Percentiles rank a stretch among this genome's conserved stretches.
Conservation (phyloP, 345 rosid genomes). For the Boechera divaricarpa region DNA sequence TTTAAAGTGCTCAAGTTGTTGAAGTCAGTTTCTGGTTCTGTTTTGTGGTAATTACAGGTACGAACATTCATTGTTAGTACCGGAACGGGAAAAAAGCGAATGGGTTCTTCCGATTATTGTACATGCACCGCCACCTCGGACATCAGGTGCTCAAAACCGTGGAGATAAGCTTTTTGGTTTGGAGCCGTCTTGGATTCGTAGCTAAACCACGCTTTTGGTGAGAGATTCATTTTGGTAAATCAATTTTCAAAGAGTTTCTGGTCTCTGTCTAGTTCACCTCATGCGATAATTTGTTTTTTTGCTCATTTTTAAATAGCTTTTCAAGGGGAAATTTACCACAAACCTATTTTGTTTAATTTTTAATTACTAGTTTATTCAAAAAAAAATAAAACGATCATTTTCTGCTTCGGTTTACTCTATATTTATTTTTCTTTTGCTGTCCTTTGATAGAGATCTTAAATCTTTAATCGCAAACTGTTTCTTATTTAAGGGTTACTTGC, state of each 20-base stretch:
- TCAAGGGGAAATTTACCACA: constrained; percentile 13
- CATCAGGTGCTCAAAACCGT: constrained; percentile 55
- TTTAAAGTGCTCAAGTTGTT: constrained; percentile 24
- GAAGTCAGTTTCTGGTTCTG: constrained; percentile 17
- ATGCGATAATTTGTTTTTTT: constrained; percentile 19
- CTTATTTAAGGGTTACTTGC: not conserved
- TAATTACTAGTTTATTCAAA: not conserved
- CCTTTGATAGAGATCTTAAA: not conserved
- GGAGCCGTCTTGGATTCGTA: constrained; percentile 78
- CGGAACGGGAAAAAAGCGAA: constrained; percentile 81
- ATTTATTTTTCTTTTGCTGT: not conserved
- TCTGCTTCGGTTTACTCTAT: too few species aligned
- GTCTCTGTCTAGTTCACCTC: constrained; percentile 22
- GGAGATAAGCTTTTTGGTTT: constrained; percentile 64
- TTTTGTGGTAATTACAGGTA: constrained; percentile 57
- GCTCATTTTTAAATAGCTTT: not conserved
- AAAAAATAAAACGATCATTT: not conserved
- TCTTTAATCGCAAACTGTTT: not conserved
- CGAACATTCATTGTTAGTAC: constrained; percentile 87
- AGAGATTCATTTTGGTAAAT: constrained; percentile 17
- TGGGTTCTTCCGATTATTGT: constrained; percentile 96
- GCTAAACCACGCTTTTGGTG: not conserved
- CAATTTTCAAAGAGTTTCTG: constrained; percentile 19
- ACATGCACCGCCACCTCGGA: constrained; percentile 81
- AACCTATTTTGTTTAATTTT: not conserved